Conservation (phyloP, 129 eudicot genomes). For the Gnaphalium uliginosum region DNA sequence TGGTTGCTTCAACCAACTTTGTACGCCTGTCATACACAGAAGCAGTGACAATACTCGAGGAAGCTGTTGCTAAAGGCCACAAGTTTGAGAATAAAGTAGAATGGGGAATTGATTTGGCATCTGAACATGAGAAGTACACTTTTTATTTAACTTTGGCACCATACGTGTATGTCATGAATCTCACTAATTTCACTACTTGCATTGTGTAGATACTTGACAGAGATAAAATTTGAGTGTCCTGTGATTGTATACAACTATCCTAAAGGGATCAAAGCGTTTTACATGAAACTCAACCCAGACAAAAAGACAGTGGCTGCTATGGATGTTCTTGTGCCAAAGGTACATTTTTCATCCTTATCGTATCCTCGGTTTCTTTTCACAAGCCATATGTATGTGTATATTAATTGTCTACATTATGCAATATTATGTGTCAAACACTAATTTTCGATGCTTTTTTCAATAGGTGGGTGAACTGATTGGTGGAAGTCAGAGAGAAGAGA, state of each 20-base stretch:
- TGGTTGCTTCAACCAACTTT: slow-evolving; percentile 77
- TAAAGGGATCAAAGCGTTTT: slow-evolving; percentile 88
- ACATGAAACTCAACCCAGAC: slow-evolving; percentile 90
- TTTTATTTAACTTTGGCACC: background rate
- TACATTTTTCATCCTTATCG: slow-evolving; percentile 17
- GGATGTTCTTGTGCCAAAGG: slow-evolving; percentile 99
- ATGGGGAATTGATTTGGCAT: slow-evolving; percentile 96
- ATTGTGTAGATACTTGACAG: slow-evolving; percentile 70
- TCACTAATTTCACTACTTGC: background rate
- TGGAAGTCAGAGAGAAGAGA: slow-evolving; percentile 99
- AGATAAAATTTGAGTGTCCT: slow-evolving; percentile 65
- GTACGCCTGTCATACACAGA: slow-evolving; percentile 77
- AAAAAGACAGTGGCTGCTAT: slow-evolving; percentile 96
- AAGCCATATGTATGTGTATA: background rate
- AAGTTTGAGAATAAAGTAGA: slow-evolving; percentile 84
- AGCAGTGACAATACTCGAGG: slow-evolving; percentile 71
- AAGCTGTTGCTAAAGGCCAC: slow-evolving; percentile 62
- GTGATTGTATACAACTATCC: slow-evolving; percentile 96
- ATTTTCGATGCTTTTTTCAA: background rate
- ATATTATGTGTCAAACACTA: background rate
- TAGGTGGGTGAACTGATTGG: slow-evolving; percentile 97
- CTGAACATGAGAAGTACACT: slow-evolving; percentile 85
- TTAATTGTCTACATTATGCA: slow-evolving; percentile 7
- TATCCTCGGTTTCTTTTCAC: background rate
- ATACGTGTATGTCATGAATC: background rate